phyloP scores from a whole-genome alignment of 2,329 filamentous ascomycete species.

The Metarhizium anisopliae region DNA sequence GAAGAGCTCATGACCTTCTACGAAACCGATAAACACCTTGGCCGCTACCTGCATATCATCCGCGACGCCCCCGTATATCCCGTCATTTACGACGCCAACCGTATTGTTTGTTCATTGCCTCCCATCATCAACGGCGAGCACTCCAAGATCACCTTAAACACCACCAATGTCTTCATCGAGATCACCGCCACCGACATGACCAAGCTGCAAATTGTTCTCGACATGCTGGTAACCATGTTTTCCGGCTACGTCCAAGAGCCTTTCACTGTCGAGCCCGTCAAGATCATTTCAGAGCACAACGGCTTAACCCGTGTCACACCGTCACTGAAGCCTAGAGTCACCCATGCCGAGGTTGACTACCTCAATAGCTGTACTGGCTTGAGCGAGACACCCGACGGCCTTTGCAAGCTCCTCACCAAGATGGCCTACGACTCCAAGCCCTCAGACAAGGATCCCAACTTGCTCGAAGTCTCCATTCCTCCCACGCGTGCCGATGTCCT shows the following conservation, averaged over 20 bases:
- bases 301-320: conserved; percentile 72
- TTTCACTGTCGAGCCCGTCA: conserved; percentile 89
- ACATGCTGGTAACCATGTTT: conserved; percentile 97
- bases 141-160: conserved; percentile 89
- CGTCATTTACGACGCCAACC: conserved; percentile 86
- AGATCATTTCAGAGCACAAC: conserved; percentile 90
- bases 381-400: conserved; percentile 59
- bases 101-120: conserved; percentile 81
- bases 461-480: conserved; percentile 76
- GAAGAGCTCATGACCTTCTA: conserved; percentile 91
- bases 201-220: conserved; percentile 90
- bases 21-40: conserved; percentile 86
- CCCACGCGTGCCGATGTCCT: conserved; percentile 89
- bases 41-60: conserved; percentile 89
- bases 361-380: conserved; percentile 90
- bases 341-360: conserved; percentile 82
- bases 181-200: conserved; percentile 93
- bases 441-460: conserved; percentile 56
- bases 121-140: conserved; percentile 97
- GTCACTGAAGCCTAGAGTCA: conserved; percentile 64
- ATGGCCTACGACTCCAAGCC: conserved; percentile 83
- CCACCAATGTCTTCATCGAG: conserved; percentile 92
- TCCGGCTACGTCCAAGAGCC: conserved; percentile 79
- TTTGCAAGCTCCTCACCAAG: conserved; percentile 73
- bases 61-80: conserved; percentile 89